Base-by-base conservation (phyloP, 2,329 filamentous ascomycete species). In the Podosphaera fusca region DNA sequence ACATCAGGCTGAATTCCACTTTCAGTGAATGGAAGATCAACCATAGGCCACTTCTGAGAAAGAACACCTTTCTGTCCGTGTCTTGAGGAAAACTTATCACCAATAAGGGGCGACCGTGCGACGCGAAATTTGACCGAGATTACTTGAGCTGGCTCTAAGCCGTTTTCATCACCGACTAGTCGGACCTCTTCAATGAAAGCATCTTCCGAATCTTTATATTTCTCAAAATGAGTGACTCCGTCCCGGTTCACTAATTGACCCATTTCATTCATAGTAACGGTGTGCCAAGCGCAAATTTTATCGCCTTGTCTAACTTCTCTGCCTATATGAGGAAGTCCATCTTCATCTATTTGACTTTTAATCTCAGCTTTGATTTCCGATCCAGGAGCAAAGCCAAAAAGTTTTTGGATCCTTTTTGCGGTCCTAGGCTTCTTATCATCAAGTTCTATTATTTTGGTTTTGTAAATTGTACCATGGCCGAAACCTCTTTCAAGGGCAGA, bases 21-120 rank as follows among this genome's bases (percentile, higher is more conserved):
- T 72, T 98, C 92, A 2, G 87, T 88, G 71, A 96, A 98, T 2
- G 92, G 92, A 86, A 98, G 92, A 69, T 96, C 89, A 59, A 85
- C 74, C 2, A 82, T 79, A 0, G 89, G 92, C 88, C 92, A 98
- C 34, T 95, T 92, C 68, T 96, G 90, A 21, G 88, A 95, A 66
- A 79, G 83, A 55, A 96, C 92, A 80, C 92, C 92, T 72, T 98
- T 98, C 69, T 98, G 92, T 60, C 92, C 92, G 75, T 98, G 92
- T 60, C 92, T 84, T 53, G 92, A 98, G 9, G 92, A 96, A 74
- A 98, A 98, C 71, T 98, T 98, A 76, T 98, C 92, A 69, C 92
- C 53, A 59, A 98, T 95, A 63, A 95, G 77, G 5, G 92, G 92
- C 21, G 85, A 82, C 65, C 92, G 84, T 46, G 92, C 90, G 60